These are phyloP conservation scores for Tulasnella calospora DNA, from an alignment of 768 basidiomycete genomes.

Conservation along the genomic window DNA sequence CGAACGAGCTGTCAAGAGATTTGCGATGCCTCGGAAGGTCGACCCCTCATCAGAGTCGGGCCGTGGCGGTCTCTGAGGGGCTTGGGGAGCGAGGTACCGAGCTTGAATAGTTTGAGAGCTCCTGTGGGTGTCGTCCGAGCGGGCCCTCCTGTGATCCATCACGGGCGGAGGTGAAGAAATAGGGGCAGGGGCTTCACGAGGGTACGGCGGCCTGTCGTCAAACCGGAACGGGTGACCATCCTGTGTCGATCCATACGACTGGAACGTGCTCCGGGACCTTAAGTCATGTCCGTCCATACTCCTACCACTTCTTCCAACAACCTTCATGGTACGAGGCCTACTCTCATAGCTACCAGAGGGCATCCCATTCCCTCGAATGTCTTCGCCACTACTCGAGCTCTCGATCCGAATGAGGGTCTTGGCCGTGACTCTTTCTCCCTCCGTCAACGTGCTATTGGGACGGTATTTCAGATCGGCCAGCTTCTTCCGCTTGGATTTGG, in stretches of 20 bases:
- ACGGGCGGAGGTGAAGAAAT: background rate
- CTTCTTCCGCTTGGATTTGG: constrained; percentile 14
- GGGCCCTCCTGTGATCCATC: background rate
- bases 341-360: background rate
- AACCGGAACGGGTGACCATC: background rate
- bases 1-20: background rate
- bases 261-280: background rate
- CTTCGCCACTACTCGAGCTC: background rate
- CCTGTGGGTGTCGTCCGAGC: background rate
- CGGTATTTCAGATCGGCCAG: background rate
- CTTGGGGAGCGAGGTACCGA: background rate
- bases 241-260: background rate
- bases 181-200: background rate
- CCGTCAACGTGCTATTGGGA: constrained; percentile 14
- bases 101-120: background rate
- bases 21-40: background rate
- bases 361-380: background rate
- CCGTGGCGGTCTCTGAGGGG: background rate
- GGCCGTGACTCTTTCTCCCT: background rate
- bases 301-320: background rate
- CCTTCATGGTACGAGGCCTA: background rate
- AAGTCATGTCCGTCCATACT: background rate
- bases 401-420: background rate
- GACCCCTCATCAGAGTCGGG: background rate
- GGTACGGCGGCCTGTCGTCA: background rate